Evolutionary conservation across 2,329 filamentous ascomycete species (phyloP).

Genomic region (Fusarium chuoi): DNA sequence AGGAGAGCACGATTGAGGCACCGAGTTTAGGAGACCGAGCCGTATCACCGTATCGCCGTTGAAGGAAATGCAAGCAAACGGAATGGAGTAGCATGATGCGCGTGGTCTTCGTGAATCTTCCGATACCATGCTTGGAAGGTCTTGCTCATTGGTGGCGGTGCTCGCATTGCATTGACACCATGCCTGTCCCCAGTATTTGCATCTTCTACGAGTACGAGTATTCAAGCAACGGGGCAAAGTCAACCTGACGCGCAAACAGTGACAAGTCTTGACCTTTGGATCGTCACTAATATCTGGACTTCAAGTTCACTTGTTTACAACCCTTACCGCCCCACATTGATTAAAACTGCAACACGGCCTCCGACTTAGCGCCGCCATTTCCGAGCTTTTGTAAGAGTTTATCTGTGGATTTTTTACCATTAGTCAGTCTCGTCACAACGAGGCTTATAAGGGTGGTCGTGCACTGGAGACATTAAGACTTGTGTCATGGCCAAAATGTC

Average conservation of each 20-base stretch:
- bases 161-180: conserved; percentile 16
- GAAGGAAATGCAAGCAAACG: conserved; percentile 1
- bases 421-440: conserved; percentile 14
- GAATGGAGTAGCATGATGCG: neutral
- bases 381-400: conserved; percentile 18
- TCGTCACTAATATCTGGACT: conserved; percentile 1
- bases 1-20: conserved; percentile 17
- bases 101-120: neutral
- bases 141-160: conserved; percentile 13
- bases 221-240: conserved; percentile 3
- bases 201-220: conserved; percentile 12
- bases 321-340: conserved; percentile 28
- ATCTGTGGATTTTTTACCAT: conserved; percentile 10
- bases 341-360: conserved; percentile 22
- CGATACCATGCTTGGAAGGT: neutral
- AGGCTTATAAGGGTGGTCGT: conserved; percentile 34
- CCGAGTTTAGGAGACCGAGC: conserved; percentile 37
- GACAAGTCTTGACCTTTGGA: neutral
- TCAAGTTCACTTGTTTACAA: neutral
- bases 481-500: conserved; percentile 16
- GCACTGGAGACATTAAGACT: conserved; percentile 13
- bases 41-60: conserved; percentile 1
- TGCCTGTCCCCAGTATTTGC: conserved; percentile 30
- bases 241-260: neutral
- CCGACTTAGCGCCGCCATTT: conserved; percentile 38